phyloP scores from a whole-genome alignment of 768 basidiomycete genomes.

The Kwoniella dejecticola region DNA sequence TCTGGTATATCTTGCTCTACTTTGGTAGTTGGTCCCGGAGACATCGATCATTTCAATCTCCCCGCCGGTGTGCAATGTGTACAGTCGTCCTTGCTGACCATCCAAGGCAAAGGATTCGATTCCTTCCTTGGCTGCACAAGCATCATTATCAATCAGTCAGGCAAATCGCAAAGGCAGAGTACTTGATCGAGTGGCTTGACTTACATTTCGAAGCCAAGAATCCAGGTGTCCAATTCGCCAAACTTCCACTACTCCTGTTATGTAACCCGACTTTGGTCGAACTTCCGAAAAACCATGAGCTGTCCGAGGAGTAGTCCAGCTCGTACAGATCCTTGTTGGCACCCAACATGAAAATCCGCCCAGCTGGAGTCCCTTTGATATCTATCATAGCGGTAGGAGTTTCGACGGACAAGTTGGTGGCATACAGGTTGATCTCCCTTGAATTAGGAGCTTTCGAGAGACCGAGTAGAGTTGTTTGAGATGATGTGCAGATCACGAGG shows the following conservation, averaged over 20 bases:
- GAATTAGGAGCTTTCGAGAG: constrained; percentile 62
- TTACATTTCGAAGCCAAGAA: constrained; percentile 68
- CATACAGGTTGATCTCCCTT: constrained; percentile 82
- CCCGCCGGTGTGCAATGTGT: constrained; percentile 47
- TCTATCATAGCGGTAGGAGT: constrained; percentile 72
- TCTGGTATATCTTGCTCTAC: constrained; percentile 27
- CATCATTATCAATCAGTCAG: neutral
- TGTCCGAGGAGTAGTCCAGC: constrained; percentile 82
- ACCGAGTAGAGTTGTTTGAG: constrained; percentile 80
- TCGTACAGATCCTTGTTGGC: constrained; percentile 90
- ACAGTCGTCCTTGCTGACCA: constrained; percentile 46
- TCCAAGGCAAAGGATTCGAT: constrained; percentile 51
- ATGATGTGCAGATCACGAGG: constrained; percentile 84
- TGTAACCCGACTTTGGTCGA: constrained; percentile 74
- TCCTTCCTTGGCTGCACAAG: constrained; percentile 39
- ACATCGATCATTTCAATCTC: constrained; percentile 48
- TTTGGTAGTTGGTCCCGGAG: constrained; percentile 29
- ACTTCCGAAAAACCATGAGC: constrained; percentile 77
- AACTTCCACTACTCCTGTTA: constrained; percentile 79
- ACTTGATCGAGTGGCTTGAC: constrained; percentile 31
- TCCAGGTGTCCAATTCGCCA: constrained; percentile 76
- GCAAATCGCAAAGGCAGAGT: neutral
- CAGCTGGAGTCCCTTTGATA: constrained; percentile 74
- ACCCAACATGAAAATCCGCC: constrained; percentile 83
- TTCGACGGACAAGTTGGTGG: constrained; percentile 71